Percentiles rank a stretch among this genome's conserved stretches.
phyloP scores from a whole-genome alignment of 2,329 filamentous ascomycete species.

The Decorospora gaudefroyi region DNA sequence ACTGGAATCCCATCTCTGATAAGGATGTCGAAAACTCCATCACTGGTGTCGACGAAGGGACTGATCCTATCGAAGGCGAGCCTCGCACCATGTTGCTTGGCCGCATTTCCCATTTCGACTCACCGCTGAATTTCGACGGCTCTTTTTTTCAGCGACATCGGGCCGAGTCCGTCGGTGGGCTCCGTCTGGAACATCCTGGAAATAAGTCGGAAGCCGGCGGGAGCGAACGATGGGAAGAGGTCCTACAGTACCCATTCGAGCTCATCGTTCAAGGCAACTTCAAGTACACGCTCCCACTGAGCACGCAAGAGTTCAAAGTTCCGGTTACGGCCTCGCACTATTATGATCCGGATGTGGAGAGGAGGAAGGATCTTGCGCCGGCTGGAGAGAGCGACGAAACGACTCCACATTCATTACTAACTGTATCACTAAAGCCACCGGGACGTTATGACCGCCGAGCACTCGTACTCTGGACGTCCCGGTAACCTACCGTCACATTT shows the following conservation, averaged over 20 bases:
- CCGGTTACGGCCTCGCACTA: conserved; percentile 50
- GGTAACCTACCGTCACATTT: conserved; percentile 22
- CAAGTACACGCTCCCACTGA: conserved; percentile 73
- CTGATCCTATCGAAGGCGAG: conserved; percentile 66
- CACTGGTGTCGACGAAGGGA: conserved; percentile 56
- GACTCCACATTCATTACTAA: conserved; percentile 8
- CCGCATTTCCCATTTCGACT: conserved; percentile 83
- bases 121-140: conserved; percentile 83
- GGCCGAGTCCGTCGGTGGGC: conserved; percentile 76
- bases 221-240: conserved; percentile 83
- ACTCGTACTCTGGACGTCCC: conserved; percentile 14
- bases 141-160: conserved; percentile 78
- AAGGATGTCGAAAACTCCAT: conserved; percentile 10
- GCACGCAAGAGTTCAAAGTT: conserved; percentile 59
- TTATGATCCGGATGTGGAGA: conserved; percentile 45
- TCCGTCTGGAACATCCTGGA: conserved; percentile 80
- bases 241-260: conserved; percentile 89
- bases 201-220: conserved; percentile 85
- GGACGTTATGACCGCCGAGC: conserved; percentile 41
- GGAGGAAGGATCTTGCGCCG: conserved; percentile 35
- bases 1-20: conserved; percentile 33
- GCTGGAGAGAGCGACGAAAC: conserved; percentile 12
- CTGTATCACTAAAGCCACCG: conserved; percentile 32
- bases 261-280: conserved; percentile 89
- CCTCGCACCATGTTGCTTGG: conserved; percentile 90